These are phyloP conservation scores for Spathaspora girioi DNA, from an alignment of 805 yeast species.

Conservation along the genomic window DNA sequence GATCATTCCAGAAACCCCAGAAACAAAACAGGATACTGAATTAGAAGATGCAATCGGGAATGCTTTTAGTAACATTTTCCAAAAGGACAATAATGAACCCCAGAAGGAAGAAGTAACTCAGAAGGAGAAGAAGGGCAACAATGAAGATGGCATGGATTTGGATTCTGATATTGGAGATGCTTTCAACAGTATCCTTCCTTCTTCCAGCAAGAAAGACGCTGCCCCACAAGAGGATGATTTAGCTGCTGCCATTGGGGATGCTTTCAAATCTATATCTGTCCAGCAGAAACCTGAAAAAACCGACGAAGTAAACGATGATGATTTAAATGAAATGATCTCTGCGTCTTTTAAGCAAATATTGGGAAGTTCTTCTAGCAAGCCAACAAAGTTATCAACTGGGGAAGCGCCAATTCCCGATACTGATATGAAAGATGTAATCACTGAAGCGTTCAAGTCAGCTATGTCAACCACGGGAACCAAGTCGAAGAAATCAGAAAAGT, in stretches of 20 bases:
- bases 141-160: constrained; percentile 8
- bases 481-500: neutral
- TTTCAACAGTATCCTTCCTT: constrained; percentile 5
- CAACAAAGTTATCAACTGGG: neutral
- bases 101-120: too few relatives aligned
- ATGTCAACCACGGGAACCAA: constrained; percentile 3
- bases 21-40: neutral
- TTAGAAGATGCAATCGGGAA: constrained; percentile 9
- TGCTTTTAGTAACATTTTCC: neutral
- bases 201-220: constrained; percentile 10
- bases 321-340: constrained; percentile 16
- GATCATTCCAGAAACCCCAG: constrained; percentile 1
- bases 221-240: constrained; percentile 10
- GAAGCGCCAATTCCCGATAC: constrained; percentile 8
- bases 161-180: constrained; percentile 22
- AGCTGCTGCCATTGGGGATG: constrained; percentile 38
- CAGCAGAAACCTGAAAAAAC: neutral
- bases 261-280: constrained; percentile 18
- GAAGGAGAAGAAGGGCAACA: neutral
- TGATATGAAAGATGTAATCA: constrained; percentile 24
- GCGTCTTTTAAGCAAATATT: constrained; percentile 17
- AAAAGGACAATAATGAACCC: neutral
- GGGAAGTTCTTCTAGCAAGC: neutral
- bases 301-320: constrained; percentile 13
- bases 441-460: constrained; percentile 25